Base-by-base conservation (phyloP, 164 flowering plant species). In the Amborella trichopoda region DNA sequence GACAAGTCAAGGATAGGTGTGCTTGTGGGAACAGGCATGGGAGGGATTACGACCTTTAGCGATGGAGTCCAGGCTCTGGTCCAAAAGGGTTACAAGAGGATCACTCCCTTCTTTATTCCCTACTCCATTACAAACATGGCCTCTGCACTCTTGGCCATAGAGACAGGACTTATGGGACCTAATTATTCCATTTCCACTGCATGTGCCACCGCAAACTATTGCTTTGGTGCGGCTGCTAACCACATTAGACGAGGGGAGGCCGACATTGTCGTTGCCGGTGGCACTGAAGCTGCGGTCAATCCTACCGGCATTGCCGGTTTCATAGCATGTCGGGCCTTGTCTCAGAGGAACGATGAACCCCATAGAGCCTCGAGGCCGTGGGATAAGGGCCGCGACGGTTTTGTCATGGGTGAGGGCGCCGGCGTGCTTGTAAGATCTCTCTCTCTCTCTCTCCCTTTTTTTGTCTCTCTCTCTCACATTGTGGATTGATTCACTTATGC, bases 331-430 rank as follows among this genome's bases (percentile, higher is more conserved):
- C 52, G 83, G 30, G 91, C 91, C 28, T 56, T 82, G 49, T 82
- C 87, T 21, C 91, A 77, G 32, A 44, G 51, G 50, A 58, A 51
- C n/a, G 51, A 44, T 22, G 55, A 58, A 30, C 62, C 62, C 17
- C 28, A 58, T 6, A 58, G 32, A 39, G 55, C 62, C 19, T 58
- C 62, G 18, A 58, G 62, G 38, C 62, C 62, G 26, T 50, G 62
- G 62, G 62, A 58, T 21, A 58, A 45, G 51, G 19, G 18, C 34
- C 50, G 62, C 14, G 62, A 58, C 24, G 91, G 90, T 39, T 81
- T 81, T 54, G 86, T 81, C 34, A 76, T 81, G 67, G 86, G 86
- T 3, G 90, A 81, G 73, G 91, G 91, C 20, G 32, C 78, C 20
- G 91, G 91, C 36, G 83, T 79, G 23, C 68, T 78, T 83, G 83